Base-by-base conservation (phyloP, 2,329 filamentous ascomycete species). In the Seiridium unicorne region DNA sequence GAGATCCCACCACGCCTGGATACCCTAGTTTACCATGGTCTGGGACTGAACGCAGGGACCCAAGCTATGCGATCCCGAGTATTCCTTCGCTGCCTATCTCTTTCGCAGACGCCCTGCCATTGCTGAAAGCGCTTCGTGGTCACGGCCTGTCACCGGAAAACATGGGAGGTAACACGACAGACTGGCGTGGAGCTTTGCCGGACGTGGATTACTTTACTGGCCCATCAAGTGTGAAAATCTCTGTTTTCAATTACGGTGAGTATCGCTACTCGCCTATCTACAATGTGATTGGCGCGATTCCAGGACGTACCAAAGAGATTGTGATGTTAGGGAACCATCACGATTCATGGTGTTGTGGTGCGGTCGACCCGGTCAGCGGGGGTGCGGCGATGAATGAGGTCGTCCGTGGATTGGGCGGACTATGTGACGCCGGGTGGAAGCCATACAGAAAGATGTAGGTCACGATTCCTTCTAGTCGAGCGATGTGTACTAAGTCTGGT, bases 301-400 rank as follows among this genome's bases (percentile, higher is more conserved):
- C 89, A 63, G 89, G 89, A 10, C 83, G 82, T 1, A 81, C 89
- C 38, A 86, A 91, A 64, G 88, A 91, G 65, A 87, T 89, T 1
- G 77, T 92, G 49, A 78, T 92, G 9, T 74, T 92, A 49, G 89
- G 89, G 7, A 91, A 91, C 66, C 89, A 92, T 69, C 83, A 89
- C 31, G 89, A 92, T 73, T 88, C 89, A 0, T 92, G 89, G 89
- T 86, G 90, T 69, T 85, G 89, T 35, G 89, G 89, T 32, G 88
- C 89, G 26, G 87, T 81, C 10, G 89, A 92, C 66, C 89, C 89
- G 0, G 90, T 91, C 73, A 88, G 86, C 62, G 89, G 89, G 59
- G 89, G 86, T 34, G 88, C 89, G 4, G 85, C 84, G 0, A 73
- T 92, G 54, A 89, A 89, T 62, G 89, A 92, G 66, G 83, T 91